Evolutionary conservation across 306 rosid species (phyloP), one percentile per base, ranked within the genome.

Genomic region (Cicer arietinum): DNA sequence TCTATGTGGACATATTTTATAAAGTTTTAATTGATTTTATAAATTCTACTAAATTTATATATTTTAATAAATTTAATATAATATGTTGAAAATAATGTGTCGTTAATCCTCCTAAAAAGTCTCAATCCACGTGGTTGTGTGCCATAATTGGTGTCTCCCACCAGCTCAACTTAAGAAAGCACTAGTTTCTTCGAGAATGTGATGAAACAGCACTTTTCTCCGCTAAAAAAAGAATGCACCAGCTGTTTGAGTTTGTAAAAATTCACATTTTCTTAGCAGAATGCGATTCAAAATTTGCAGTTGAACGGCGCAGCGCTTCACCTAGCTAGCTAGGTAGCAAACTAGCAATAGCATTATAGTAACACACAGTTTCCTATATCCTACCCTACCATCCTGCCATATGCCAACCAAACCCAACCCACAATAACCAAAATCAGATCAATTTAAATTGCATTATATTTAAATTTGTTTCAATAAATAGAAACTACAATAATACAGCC

Each of bases 261-360:
- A 39, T 0, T 37, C 20, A 44, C 48, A 65, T 73, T 51, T 56
- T 64, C 5, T 63, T 44, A 63, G 58, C 69, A 63, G 56, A 73
- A 64, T 53, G 82, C 43, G 83, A 78, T 76, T 79, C 83, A 83
- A 81, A 79, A 57, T 69, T 75, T 65, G 77, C 58, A 70, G 70
- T 76, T 78, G 73, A 74, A 74, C 84, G 80, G 85, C 57, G 81
- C 88, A 63, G 64, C 22, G 67, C 76, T 69, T 50, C 73, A 57
- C 65, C 58, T 69, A 64, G 60, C 68, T 40, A 48, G 30, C 35
- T 30, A 1, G 18, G 4, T 4, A 60, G 53, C 16, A 14, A 14
- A 14, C 16, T 14, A 14, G 16, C 35, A 25, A 25, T 25, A 25
- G 30, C 30, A 25, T 25, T 25, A 25, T 25, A 25, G 30, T 7